These are phyloP conservation scores for Phytophthora palmivora DNA, from an alignment of 352 stramenopile species.

Conservation along the genomic window DNA sequence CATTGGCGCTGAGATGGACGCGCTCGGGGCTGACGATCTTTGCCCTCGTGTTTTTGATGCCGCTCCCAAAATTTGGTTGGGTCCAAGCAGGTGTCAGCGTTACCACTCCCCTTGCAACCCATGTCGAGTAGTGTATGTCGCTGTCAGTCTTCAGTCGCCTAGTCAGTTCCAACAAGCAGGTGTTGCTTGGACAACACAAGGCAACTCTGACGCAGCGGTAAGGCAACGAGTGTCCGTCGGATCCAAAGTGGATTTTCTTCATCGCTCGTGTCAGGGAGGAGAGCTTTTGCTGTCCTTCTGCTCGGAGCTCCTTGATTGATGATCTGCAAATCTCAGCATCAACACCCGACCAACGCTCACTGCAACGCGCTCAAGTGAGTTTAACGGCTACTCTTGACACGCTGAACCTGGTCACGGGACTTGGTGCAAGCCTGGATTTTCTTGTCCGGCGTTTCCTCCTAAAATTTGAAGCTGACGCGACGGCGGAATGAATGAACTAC, in stretches of 20 bases:
- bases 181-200: neutral
- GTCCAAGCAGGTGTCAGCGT: conserved; percentile 15
- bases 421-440: conserved; percentile 19
- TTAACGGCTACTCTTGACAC: neutral
- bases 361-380: neutral
- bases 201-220: conserved; percentile 5
- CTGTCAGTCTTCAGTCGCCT: neutral
- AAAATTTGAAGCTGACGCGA: neutral
- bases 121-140: conserved; percentile 19
- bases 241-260: conserved; percentile 19
- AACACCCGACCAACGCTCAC: conserved; percentile 7
- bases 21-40: neutral
- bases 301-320: conserved; percentile 23
- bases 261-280: conserved; percentile 7
- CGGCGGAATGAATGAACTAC: neutral
- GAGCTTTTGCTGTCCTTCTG: neutral
- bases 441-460: conserved; percentile 6
- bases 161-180: no score
- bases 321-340: conserved; percentile 12
- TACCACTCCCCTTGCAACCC: conserved; percentile 11
- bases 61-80: conserved; percentile 34
- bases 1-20: conserved; percentile 24
- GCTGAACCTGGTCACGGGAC: conserved; percentile 5
- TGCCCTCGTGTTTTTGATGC: conserved; percentile 5
- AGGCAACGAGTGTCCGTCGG: conserved; percentile 14